Evolutionary conservation across 306 rosid species (phyloP).

Genomic region (Dalbergia cultrata): DNA sequence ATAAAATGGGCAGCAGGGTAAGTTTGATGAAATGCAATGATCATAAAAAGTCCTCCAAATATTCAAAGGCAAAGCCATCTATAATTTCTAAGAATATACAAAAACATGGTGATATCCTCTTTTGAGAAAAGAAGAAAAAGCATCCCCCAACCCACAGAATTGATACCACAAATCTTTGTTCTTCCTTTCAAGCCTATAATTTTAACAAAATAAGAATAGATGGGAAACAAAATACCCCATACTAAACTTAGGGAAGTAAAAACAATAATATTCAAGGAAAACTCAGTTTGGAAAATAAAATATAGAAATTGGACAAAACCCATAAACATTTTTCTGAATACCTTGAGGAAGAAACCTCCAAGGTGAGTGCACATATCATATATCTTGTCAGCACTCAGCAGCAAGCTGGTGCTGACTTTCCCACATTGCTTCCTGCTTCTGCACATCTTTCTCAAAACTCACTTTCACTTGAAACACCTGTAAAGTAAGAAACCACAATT

Average conservation of each 20-base stretch:
- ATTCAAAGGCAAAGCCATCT: not conserved
- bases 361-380: constrained; percentile 84
- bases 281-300: constrained; percentile 12
- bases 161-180: not conserved
- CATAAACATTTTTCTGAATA: not conserved
- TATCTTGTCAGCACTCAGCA: constrained; percentile 90
- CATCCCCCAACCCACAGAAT: not conserved
- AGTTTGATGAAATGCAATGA: not conserved
- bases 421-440: constrained; percentile 91
- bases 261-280: not conserved
- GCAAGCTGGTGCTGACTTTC: constrained; percentile 90
- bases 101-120: not conserved
- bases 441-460: constrained; percentile 80
- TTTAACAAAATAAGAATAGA: too few relatives aligned
- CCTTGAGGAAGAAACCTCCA: constrained; percentile 98
- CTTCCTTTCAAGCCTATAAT: not conserved
- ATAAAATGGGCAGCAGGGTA: not conserved
- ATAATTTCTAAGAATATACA: constrained; percentile 5
- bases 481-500: not conserved
- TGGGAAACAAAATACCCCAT: not conserved
- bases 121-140: not conserved
- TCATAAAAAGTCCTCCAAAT: not conserved
- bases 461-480: constrained; percentile 85
- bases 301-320: not conserved
- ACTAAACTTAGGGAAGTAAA: not conserved